Evolutionary conservation across 345 rosid species (phyloP).

Genomic region (Cochlearia excelsa): DNA sequence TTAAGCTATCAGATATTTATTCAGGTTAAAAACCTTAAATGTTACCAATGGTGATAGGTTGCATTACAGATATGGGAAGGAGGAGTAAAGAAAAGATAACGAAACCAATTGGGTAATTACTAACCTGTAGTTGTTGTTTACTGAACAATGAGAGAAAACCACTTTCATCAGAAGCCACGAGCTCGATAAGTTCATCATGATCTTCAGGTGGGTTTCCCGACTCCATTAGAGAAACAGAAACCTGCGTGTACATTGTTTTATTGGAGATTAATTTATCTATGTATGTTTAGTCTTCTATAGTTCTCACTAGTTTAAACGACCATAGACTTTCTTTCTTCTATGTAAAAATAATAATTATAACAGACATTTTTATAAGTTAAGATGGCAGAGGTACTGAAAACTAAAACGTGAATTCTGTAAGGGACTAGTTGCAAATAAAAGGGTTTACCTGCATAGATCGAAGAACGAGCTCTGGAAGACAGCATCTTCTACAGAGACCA

Average conservation of each 20-base stretch:
- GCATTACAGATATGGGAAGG: background rate
- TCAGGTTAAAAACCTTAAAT: background rate
- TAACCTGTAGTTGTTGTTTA: slow-evolving; percentile 86
- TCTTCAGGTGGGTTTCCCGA: slow-evolving; percentile 62
- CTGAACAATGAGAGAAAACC: slow-evolving; percentile 81
- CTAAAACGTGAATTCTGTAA: background rate
- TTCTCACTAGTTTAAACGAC: slow-evolving; percentile 11
- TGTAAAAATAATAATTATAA: slow-evolving; percentile 1
- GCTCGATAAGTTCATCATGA: slow-evolving; percentile 78
- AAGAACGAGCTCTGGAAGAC: slow-evolving; percentile 86
- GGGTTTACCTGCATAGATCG: slow-evolving; percentile 76
- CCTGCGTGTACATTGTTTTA: slow-evolving; percentile 45
- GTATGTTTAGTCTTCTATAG: slow-evolving; percentile 4
- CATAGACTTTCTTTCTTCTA: slow-evolving; percentile 1
- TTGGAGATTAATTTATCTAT: background rate
- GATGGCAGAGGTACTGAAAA: background rate
- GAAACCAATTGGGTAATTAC: slow-evolving; percentile 9
- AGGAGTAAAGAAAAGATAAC: background rate
- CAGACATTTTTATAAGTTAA: background rate
- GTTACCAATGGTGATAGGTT: background rate
- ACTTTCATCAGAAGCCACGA: slow-evolving; percentile 62
- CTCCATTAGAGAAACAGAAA: slow-evolving; percentile 70
- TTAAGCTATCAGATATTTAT: background rate
- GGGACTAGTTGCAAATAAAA: slow-evolving; percentile 2
- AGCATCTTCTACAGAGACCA: slow-evolving; percentile 91